Evolutionary conservation across 371 early-diverging fungal species (phyloP).

Genomic region (Rhizomucor miehei): DNA sequence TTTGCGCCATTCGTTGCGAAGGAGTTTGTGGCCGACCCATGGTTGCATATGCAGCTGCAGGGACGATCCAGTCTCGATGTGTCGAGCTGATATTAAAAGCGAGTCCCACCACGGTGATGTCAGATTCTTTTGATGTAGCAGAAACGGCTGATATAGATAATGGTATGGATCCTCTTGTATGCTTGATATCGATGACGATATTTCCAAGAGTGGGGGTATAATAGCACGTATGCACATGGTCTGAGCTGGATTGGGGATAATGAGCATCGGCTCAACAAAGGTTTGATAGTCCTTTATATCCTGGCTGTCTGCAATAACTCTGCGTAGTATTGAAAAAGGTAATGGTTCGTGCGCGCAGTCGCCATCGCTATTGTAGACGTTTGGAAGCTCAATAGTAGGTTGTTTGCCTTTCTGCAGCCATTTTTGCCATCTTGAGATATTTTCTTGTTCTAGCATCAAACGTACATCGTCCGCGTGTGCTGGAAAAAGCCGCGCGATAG

Average conservation of each 20-base stretch:
- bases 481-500: constrained; percentile 3
- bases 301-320: too few species aligned
- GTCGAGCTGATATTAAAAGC: constrained; percentile 17
- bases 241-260: background rate
- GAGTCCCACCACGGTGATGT: constrained; percentile 39
- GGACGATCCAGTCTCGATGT: constrained; percentile 17
- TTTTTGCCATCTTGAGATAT: too few species aligned
- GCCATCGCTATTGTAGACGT: too few species aligned
- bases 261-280: background rate
- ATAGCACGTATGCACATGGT: constrained; percentile 22
- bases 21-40: constrained; percentile 22
- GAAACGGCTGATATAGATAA: constrained; percentile 22
- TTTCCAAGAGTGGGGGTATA: constrained; percentile 13
- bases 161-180: constrained; percentile 7
- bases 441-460: too few species aligned
- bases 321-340: background rate
- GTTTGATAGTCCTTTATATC: too few species aligned
- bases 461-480: background rate
- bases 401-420: background rate
- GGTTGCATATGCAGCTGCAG: constrained; percentile 29
- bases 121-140: background rate
- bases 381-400: background rate
- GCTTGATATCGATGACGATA: background rate
- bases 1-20: constrained; percentile 18
- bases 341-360: background rate